These are phyloP conservation scores for Knufia petricola DNA, from an alignment of 2,329 filamentous ascomycete genomes.

Conservation along the genomic window DNA sequence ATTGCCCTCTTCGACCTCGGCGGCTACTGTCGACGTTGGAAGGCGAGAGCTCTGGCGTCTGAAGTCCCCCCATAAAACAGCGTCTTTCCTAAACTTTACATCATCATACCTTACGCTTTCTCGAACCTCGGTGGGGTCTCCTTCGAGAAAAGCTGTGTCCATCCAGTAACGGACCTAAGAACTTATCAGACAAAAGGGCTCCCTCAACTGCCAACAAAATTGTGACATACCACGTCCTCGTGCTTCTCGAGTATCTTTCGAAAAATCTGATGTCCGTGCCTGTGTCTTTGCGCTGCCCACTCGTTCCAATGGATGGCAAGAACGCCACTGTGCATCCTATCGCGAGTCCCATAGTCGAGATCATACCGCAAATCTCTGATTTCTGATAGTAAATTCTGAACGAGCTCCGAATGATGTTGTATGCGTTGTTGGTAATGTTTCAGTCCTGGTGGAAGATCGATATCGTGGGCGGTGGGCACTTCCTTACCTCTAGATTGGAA, in stretches of 20 bases:
- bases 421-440: slow-evolving; percentile 1
- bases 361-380: background rate
- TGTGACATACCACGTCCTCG: background rate
- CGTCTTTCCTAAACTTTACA: too few species aligned
- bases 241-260: background rate
- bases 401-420: slow-evolving; percentile 6
- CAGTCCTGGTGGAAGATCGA: background rate
- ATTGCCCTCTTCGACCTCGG: too few species aligned
- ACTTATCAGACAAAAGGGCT: too few species aligned
- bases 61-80: too few species aligned
- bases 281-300: background rate
- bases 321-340: slow-evolving; percentile 5
- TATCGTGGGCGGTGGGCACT: background rate
- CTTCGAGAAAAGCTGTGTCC: too few species aligned
- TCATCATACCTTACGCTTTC: too few species aligned
- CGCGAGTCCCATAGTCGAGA: slow-evolving; percentile 3
- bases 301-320: slow-evolving; percentile 7
- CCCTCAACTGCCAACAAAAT: too few species aligned
- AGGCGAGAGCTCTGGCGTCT: too few species aligned
- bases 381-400: slow-evolving; percentile 1
- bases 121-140: too few species aligned
- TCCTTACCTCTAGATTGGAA: background rate
- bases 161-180: too few species aligned
- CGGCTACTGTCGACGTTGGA: too few species aligned
- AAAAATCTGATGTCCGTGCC: background rate